phyloP scores from a whole-genome alignment of 106 monocot species.

The Gastrodia elata region DNA sequence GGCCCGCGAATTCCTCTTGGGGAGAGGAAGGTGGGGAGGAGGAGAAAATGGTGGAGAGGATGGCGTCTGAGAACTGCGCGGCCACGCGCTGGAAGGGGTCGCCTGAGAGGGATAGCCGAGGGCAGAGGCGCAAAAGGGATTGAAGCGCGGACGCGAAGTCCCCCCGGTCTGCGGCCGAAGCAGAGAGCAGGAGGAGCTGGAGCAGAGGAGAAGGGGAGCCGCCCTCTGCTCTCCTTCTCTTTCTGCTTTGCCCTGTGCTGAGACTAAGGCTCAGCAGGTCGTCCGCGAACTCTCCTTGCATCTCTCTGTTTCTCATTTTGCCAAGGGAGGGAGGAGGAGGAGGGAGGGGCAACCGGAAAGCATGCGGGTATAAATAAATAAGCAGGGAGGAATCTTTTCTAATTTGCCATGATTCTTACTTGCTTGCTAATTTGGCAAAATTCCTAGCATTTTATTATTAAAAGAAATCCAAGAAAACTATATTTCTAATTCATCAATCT shows the following conservation, averaged over 20 bases:
- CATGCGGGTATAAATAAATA: too few species aligned
- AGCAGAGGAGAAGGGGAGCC: conserved; percentile 9
- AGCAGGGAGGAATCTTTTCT: too few species aligned
- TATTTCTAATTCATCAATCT: too few species aligned
- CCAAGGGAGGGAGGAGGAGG: too few species aligned
- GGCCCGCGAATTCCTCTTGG: conserved; percentile 27
- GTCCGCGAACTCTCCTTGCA: conserved; percentile 23
- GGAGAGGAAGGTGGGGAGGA: conserved; percentile 7
- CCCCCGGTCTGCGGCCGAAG: conserved; percentile 32
- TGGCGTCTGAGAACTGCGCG: conserved; percentile 59
- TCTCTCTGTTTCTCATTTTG: neutral
- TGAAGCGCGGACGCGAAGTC: conserved; percentile 18
- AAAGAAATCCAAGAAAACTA: too few species aligned
- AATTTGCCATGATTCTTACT: too few species aligned
- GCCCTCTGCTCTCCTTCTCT: conserved; percentile 20
- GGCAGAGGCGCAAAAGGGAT: conserved; percentile 38
- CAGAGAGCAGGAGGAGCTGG: conserved; percentile 56
- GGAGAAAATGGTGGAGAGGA: neutral
- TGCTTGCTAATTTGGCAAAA: too few species aligned
- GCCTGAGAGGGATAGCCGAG: conserved; percentile 54
- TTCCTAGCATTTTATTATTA: too few species aligned
- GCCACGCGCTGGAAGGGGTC: conserved; percentile 53
- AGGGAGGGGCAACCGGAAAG: too few species aligned
- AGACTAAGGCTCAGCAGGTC: conserved; percentile 33
- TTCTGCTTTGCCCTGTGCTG: conserved; percentile 12